Percentiles rank a stretch among this genome's conserved stretches.
phyloP scores from a whole-genome alignment of 805 yeast species.

The Spathaspora hagerdaliae region DNA sequence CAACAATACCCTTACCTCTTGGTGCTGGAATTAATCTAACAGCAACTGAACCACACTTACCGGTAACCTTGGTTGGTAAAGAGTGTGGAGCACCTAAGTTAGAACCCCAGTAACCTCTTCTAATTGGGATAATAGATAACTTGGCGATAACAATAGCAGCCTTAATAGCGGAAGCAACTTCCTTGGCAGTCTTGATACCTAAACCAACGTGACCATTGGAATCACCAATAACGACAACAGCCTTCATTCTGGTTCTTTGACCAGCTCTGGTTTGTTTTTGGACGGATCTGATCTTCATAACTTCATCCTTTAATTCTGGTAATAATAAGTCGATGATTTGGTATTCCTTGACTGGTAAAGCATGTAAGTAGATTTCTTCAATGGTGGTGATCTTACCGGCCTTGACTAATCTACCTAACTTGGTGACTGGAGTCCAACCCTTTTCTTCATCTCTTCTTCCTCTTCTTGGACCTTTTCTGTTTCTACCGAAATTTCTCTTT shows the following conservation, averaged over 20 bases:
- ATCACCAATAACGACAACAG: constrained; percentile 99
- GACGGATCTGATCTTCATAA: constrained; percentile 99
- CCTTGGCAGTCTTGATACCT: constrained; percentile 99
- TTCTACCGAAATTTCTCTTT: constrained; percentile 51
- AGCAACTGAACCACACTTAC: constrained; percentile 99
- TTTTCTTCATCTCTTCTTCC: constrained; percentile 89
- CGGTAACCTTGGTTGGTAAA: constrained; percentile 94
- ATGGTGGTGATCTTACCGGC: constrained; percentile 95
- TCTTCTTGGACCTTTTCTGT: constrained; percentile 56
- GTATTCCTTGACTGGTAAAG: constrained; percentile 99
- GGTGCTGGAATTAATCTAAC: constrained; percentile 99
- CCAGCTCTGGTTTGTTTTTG: constrained; percentile 99
- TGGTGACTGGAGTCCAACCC: constrained; percentile 99
- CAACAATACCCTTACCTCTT: constrained; percentile 99
- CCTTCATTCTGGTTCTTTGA: constrained; percentile 99
- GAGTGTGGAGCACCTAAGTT: constrained; percentile 99
- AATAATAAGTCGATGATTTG: constrained; percentile 96
- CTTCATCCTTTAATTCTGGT: constrained; percentile 96
- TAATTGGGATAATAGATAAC: constrained; percentile 97
- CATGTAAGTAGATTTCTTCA: constrained; percentile 98
- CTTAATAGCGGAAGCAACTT: constrained; percentile 99
- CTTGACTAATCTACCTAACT: constrained; percentile 99
- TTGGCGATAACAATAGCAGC: constrained; percentile 99
- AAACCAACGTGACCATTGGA: constrained; percentile 99
- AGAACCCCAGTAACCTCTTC: constrained; percentile 99